phyloP scores from a whole-genome alignment of 768 basidiomycete species.

The Calocybe gangraenosa region DNA sequence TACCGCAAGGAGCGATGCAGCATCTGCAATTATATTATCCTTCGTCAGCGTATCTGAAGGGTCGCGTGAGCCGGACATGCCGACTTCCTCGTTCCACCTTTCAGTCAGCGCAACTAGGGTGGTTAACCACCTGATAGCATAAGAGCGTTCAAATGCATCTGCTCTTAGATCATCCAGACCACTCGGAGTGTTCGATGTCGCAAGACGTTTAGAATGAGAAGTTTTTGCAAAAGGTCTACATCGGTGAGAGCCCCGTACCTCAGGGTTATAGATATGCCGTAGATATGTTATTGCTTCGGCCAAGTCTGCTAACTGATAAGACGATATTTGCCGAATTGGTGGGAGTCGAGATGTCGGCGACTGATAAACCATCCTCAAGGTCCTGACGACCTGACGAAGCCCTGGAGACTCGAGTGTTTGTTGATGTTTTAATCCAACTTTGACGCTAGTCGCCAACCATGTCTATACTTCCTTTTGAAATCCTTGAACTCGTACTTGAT shows the following conservation, averaged over 20 bases:
- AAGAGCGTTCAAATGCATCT: slow-evolving; percentile 68
- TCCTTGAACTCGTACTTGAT: no score
- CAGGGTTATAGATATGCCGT: slow-evolving; percentile 52
- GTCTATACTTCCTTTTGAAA: no score
- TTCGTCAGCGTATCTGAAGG: slow-evolving; percentile 7
- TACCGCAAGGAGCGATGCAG: slow-evolving; percentile 58
- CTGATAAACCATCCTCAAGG: neutral
- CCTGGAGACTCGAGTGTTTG: no score
- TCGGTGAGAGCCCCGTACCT: slow-evolving; percentile 55
- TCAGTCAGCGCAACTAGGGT: slow-evolving; percentile 45
- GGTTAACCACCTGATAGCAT: slow-evolving; percentile 73
- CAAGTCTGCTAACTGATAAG: slow-evolving; percentile 32
- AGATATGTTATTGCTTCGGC: slow-evolving; percentile 46
- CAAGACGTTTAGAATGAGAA: neutral
- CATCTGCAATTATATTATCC: slow-evolving; percentile 44
- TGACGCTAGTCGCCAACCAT: no score
- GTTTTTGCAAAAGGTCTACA: slow-evolving; percentile 12
- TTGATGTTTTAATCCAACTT: no score
- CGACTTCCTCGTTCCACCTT: slow-evolving; percentile 3
- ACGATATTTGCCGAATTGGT: slow-evolving; percentile 40
- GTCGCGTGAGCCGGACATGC: neutral
- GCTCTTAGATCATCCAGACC: slow-evolving; percentile 33
- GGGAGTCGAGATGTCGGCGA: slow-evolving; percentile 56
- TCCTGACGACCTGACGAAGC: no score
- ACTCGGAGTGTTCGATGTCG: neutral